Percentiles rank a stretch among this genome's conserved stretches.
phyloP scores from a whole-genome alignment of 108 stramenopile species.

The Nitzschia sp. region DNA sequence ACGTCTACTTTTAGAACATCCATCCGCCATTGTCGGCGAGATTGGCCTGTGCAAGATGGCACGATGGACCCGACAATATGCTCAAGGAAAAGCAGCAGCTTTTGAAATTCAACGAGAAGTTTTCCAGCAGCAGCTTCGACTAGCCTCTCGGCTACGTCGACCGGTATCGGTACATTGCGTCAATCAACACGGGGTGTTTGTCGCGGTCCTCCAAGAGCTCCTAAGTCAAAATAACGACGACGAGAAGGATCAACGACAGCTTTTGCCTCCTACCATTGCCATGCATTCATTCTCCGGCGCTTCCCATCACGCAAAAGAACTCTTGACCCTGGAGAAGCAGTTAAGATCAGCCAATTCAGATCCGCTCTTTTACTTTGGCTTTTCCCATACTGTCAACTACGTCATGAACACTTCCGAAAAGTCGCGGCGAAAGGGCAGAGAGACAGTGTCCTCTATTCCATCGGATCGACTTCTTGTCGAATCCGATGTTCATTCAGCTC shows the following conservation, averaged over 20 bases:
- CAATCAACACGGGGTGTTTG: slow-evolving; percentile 63
- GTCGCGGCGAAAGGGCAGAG: slow-evolving; percentile 49
- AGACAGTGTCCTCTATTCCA: slow-evolving; percentile 70
- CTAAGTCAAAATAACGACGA: slow-evolving; percentile 5
- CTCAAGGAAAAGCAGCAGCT: slow-evolving; percentile 68
- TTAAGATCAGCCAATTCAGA: neutral
- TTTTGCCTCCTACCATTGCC: slow-evolving; percentile 65
- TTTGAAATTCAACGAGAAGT: slow-evolving; percentile 63
- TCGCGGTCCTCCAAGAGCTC: slow-evolving; percentile 50
- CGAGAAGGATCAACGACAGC: slow-evolving; percentile 8
- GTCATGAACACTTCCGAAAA: slow-evolving; percentile 73
- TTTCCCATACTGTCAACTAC: slow-evolving; percentile 78
- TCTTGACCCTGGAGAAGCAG: slow-evolving; percentile 54
- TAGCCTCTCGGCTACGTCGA: slow-evolving; percentile 67
- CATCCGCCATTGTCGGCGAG: slow-evolving; percentile 70
- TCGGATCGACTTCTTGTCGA: slow-evolving; percentile 69
- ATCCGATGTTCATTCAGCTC: slow-evolving; percentile 71
- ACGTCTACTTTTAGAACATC: slow-evolving; percentile 54
- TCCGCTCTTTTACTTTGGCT: slow-evolving; percentile 80
- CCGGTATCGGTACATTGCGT: slow-evolving; percentile 86
- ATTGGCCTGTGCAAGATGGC: slow-evolving; percentile 86
- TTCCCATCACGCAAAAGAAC: slow-evolving; percentile 72
- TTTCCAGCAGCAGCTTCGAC: slow-evolving; percentile 61
- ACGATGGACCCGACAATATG: slow-evolving; percentile 61
- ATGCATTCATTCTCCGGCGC: slow-evolving; percentile 88